These are phyloP conservation scores for Neurospora tetrasperma DNA, from an alignment of 495 filamentous ascomycete species.

Conservation along the genomic window DNA sequence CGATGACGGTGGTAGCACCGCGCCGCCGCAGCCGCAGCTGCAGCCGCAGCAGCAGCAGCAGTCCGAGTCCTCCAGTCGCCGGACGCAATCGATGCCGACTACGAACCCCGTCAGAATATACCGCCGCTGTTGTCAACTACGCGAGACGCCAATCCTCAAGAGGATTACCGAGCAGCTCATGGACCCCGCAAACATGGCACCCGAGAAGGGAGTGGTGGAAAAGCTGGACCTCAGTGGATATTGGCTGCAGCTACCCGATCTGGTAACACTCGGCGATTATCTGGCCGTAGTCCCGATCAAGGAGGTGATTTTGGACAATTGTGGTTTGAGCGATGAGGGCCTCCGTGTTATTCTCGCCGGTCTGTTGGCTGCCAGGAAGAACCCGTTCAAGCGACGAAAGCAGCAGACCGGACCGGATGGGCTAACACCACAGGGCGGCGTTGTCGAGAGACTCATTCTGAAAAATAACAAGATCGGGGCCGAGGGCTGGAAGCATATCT, in stretches of 20 bases:
- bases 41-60: neutral
- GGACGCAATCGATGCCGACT: conserved; percentile 57
- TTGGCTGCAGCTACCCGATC: conserved; percentile 69
- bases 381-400: conserved; percentile 35
- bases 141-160: conserved; percentile 83
- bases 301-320: conserved; percentile 75
- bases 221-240: conserved; percentile 78
- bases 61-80: conserved; percentile 26
- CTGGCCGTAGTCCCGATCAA: conserved; percentile 86
- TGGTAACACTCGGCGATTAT: conserved; percentile 83
- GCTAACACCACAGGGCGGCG: conserved; percentile 43
- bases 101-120: conserved; percentile 92
- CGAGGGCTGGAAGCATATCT: conserved; percentile 87
- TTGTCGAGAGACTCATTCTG: conserved; percentile 79
- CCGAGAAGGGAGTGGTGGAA: conserved; percentile 58
- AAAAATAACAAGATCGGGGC: conserved; percentile 82
- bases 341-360: conserved; percentile 78
- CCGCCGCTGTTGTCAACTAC: conserved; percentile 82
- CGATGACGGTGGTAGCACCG: conserved; percentile 18
- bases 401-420: conserved; percentile 25
- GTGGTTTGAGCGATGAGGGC: conserved; percentile 75
- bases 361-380: conserved; percentile 67
- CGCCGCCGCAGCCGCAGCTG: neutral
- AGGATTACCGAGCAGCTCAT: conserved; percentile 79
- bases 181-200: conserved; percentile 49